These are phyloP conservation scores for Lophiotrema nucula DNA, from an alignment of 495 filamentous ascomycete genomes.

Conservation along the genomic window DNA sequence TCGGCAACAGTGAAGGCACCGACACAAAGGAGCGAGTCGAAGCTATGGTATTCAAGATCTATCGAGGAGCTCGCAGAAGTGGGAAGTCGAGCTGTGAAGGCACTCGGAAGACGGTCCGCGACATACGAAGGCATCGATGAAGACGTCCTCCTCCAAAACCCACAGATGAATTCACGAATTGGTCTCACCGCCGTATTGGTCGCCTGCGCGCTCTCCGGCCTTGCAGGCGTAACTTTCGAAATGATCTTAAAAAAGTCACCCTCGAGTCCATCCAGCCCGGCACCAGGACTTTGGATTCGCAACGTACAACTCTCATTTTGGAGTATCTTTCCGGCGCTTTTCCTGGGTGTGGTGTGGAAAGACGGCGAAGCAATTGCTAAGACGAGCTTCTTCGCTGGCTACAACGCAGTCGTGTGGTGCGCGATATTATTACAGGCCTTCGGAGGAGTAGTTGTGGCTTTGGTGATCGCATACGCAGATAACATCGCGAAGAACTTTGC, in stretches of 20 bases:
- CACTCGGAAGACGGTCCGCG: conserved; percentile 73
- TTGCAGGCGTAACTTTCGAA: conserved; percentile 91
- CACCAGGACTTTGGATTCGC: conserved; percentile 90
- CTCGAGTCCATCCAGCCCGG: conserved; percentile 53
- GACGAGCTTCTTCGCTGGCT: conserved; percentile 88
- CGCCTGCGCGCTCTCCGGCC: conserved; percentile 73
- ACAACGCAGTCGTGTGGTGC: conserved; percentile 87
- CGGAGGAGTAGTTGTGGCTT: conserved; percentile 77
- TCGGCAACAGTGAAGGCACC: conserved; percentile 34
- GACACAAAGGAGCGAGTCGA: conserved; percentile 39
- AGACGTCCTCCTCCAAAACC: conserved; percentile 63
- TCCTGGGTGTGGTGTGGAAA: conserved; percentile 80
- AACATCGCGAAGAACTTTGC: conserved; percentile 91
- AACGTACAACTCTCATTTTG: conserved; percentile 94
- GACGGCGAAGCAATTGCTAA: conserved; percentile 81
- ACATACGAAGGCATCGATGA: conserved; percentile 92
- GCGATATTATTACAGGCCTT: conserved; percentile 77
- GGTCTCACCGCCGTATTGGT: conserved; percentile 76
- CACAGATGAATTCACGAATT: conserved; percentile 68
- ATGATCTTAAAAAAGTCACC: conserved; percentile 85
- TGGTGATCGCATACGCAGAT: conserved; percentile 83
- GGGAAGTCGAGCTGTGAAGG: conserved; percentile 44
- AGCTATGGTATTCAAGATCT: conserved; percentile 71
- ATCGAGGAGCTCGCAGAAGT: conserved; percentile 59
- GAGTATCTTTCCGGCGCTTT: conserved; percentile 80